Conservation (phyloP, 2,329 filamentous ascomycete species). For the Fusarium siculi region DNA sequence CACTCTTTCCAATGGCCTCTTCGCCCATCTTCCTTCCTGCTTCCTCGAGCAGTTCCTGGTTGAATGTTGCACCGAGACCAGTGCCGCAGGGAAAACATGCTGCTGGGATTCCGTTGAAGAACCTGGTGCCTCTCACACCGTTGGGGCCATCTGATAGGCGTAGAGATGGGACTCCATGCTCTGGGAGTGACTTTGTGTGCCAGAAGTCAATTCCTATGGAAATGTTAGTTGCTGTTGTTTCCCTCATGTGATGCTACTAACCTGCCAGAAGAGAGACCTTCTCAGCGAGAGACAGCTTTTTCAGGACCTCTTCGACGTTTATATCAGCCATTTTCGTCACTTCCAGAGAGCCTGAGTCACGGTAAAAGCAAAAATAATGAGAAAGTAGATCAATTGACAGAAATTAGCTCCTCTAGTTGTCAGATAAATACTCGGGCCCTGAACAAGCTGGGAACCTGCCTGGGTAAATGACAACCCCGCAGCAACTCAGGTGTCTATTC, state of each 20-base stretch:
- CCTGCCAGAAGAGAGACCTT: conserved; percentile 65
- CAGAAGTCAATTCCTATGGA: conserved; percentile 71
- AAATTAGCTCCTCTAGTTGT: neutral
- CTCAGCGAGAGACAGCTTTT: conserved; percentile 63
- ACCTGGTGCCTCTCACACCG: conserved; percentile 73
- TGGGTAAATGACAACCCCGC: conserved; percentile 38
- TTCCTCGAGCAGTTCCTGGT: conserved; percentile 61
- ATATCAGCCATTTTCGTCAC: conserved; percentile 58
- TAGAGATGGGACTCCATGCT: conserved; percentile 71
- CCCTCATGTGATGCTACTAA: conserved; percentile 38
- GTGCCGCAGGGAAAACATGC: conserved; percentile 72
- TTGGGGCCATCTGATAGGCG: conserved; percentile 77
- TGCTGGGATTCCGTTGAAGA: conserved; percentile 71
- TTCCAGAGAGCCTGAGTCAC: neutral
- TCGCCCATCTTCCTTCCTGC: conserved; percentile 63
- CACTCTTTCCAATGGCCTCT: conserved; percentile 66
- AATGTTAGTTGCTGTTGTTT: neutral
- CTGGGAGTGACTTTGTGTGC: conserved; percentile 71
- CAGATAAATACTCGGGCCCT: neutral
- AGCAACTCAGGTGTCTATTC: conserved; percentile 16
- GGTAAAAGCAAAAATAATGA: neutral
- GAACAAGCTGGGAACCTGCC: neutral
- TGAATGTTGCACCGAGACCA: conserved; percentile 67
- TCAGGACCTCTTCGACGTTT: conserved; percentile 64
- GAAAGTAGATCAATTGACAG: conserved; percentile 17